These are phyloP conservation scores for Fusarium tjaetaba DNA, from an alignment of 2,329 filamentous ascomycete species.

Conservation along the genomic window DNA sequence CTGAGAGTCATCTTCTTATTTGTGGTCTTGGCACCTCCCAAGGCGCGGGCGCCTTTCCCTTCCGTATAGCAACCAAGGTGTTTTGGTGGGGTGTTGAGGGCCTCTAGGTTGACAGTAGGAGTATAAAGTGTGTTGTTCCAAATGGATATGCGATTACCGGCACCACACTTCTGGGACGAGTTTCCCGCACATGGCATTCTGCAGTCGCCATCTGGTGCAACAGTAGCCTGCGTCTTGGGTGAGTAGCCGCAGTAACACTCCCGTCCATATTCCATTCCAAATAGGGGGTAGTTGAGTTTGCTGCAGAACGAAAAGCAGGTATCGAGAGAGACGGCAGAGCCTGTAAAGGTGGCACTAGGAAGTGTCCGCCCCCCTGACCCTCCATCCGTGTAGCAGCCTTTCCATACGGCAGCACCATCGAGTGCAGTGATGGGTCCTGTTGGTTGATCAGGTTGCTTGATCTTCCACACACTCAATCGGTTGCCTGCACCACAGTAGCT, in stretches of 20 bases:
- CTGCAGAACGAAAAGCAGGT: constrained; percentile 36
- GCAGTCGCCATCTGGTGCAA: constrained; percentile 31
- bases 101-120: not conserved
- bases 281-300: constrained; percentile 35
- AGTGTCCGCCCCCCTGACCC: constrained; percentile 35
- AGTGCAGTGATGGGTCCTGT: constrained; percentile 23
- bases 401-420: constrained; percentile 19
- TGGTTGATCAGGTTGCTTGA: constrained; percentile 24
- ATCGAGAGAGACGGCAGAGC: constrained; percentile 31
- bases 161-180: constrained; percentile 30
- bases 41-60: constrained; percentile 6
- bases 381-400: constrained; percentile 39
- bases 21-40: constrained; percentile 18
- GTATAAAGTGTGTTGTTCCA: constrained; percentile 35
- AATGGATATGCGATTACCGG: constrained; percentile 32
- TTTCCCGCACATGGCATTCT: constrained; percentile 32
- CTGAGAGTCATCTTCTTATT: constrained; percentile 27
- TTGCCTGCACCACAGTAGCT: constrained; percentile 41
- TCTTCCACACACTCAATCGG: constrained; percentile 37
- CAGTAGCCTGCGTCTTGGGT: constrained; percentile 27
- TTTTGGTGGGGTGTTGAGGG: not conserved
- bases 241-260: constrained; percentile 38
- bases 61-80: constrained; percentile 37
- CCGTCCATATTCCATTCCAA: constrained; percentile 38
- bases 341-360: constrained; percentile 26